phyloP scores from a whole-genome alignment of 768 basidiomycete genomes.

The Suillus fuscotomentosus region DNA sequence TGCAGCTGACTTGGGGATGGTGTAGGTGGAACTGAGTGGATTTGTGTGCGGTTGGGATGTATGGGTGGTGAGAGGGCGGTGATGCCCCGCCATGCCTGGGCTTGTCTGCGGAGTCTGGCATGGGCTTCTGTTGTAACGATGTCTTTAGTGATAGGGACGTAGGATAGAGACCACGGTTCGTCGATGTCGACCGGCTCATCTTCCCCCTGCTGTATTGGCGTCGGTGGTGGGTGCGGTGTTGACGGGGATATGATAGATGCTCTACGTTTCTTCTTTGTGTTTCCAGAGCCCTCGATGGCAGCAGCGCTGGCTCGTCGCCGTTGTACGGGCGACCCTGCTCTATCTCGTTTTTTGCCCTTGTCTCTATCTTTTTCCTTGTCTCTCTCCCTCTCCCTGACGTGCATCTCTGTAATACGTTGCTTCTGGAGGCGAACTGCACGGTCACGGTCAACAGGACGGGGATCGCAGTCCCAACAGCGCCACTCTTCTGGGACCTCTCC shows the following conservation, averaged over 20 bases:
- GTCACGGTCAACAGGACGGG: constrained; percentile 41
- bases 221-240: background rate
- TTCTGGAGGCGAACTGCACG: constrained; percentile 45
- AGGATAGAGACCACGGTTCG: constrained; percentile 44
- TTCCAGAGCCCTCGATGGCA: constrained; percentile 31
- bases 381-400: constrained; percentile 16
- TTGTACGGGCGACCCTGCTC: constrained; percentile 21
- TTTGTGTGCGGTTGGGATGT: constrained; percentile 28
- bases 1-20: constrained; percentile 5
- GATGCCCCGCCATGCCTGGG: constrained; percentile 65
- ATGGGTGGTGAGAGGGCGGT: constrained; percentile 45
- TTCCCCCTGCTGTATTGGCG: constrained; percentile 23
- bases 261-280: constrained; percentile 37
- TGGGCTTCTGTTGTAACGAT: constrained; percentile 43
- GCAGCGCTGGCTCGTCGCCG: constrained; percentile 34
- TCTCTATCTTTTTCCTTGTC: constrained; percentile 32
- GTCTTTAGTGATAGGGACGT: constrained; percentile 47
- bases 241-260: constrained; percentile 25
- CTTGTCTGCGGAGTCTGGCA: constrained; percentile 53
- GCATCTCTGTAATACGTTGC: background rate
- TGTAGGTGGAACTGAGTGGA: constrained; percentile 27
- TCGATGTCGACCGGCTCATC: constrained; percentile 53
- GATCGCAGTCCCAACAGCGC: constrained; percentile 69
- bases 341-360: constrained; percentile 25
- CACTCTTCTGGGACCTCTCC: constrained; percentile 71